Evolutionary conservation across 345 rosid species (phyloP).

Genomic region (Rhodamnia argentea): DNA sequence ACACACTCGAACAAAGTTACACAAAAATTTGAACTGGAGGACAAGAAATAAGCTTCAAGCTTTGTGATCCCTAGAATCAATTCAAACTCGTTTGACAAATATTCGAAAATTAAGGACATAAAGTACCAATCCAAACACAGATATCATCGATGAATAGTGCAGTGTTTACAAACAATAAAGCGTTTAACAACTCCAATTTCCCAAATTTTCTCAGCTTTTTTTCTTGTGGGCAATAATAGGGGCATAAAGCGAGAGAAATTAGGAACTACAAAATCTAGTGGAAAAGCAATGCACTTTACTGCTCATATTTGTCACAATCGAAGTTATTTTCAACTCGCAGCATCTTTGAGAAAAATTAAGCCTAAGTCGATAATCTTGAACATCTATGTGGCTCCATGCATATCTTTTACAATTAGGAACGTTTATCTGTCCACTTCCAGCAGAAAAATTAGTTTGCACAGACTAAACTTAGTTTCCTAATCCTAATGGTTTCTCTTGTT

Average conservation of each 20-base stretch:
- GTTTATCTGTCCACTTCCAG: neutral
- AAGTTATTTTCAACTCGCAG: neutral
- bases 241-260: neutral
- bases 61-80: neutral
- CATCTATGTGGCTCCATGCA: neutral
- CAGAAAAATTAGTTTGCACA: neutral
- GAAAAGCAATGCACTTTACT: neutral
- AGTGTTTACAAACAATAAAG: neutral
- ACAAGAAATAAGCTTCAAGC: neutral
- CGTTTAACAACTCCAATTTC: neutral
- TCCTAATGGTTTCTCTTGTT: neutral
- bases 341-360: neutral
- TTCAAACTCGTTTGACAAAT: neutral
- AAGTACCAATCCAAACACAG: rapidly evolving
- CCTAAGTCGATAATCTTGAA: neutral
- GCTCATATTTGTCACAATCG: neutral
- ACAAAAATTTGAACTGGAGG: neutral
- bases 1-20: neutral
- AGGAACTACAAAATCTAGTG: neutral
- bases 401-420: neutral
- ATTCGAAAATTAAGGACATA: neutral
- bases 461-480: neutral
- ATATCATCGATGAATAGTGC: neutral
- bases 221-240: neutral
- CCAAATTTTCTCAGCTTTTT: neutral